These are phyloP conservation scores for Fragilariopsis cylindrus DNA, from an alignment of 108 stramenopile genomes.

Conservation along the genomic window DNA sequence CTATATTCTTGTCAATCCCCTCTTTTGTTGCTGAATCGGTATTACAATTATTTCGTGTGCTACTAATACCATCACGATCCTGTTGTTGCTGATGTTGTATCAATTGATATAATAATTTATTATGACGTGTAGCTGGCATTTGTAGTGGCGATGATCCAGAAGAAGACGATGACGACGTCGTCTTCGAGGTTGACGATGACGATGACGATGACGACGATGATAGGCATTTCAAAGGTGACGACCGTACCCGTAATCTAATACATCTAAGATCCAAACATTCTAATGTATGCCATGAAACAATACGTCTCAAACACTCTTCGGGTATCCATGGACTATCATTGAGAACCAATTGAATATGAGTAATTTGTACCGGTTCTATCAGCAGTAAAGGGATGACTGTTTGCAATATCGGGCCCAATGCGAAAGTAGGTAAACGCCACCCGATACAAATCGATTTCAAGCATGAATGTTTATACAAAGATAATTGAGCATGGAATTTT, in stretches of 20 bases:
- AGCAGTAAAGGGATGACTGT: slow-evolving; percentile 22
- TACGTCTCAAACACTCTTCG: slow-evolving; percentile 7
- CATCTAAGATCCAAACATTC: slow-evolving; percentile 19
- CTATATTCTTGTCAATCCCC: neutral
- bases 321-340: slow-evolving; percentile 21
- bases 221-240: neutral
- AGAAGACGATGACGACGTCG: neutral
- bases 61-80: neutral
- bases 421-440: slow-evolving; percentile 33
- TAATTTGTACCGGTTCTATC: slow-evolving; percentile 17
- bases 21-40: neutral
- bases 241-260: slow-evolving; percentile 11
- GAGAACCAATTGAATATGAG: slow-evolving; percentile 21
- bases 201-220: no score
- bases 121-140: neutral
- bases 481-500: slow-evolving; percentile 17
- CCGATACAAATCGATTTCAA: slow-evolving; percentile 34
- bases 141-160: neutral
- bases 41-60: neutral
- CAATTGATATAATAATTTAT: neutral
- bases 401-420: slow-evolving; percentile 29
- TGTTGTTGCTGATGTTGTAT: slow-evolving; percentile 2
- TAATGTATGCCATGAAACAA: slow-evolving; percentile 22
- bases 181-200: neutral
- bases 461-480: slow-evolving; percentile 26